These are phyloP conservation scores for Eutrema yunnanense DNA, from an alignment of 345 rosid genomes.

Conservation along the genomic window DNA sequence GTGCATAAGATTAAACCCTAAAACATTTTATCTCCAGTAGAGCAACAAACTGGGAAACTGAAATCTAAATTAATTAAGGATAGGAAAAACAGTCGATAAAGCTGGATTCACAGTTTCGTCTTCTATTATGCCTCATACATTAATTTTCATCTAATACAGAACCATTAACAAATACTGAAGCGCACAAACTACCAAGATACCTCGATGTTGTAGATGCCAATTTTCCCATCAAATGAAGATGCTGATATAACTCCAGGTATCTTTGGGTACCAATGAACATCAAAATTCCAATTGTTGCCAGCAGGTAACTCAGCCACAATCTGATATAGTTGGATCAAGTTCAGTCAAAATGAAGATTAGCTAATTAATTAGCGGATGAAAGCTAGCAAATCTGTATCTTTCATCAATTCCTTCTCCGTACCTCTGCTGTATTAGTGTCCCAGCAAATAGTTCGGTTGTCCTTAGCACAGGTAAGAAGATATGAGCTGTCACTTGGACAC, in stretches of 20 bases:
- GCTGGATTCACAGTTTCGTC: neutral
- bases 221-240: conserved; percentile 95
- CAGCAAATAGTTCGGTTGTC: conserved; percentile 98
- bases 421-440: conserved; percentile 91
- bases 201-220: conserved; percentile 95
- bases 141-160: neutral
- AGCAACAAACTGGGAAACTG: neutral
- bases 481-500: conserved; percentile 93
- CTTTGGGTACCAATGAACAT: conserved; percentile 95
- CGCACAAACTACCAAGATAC: conserved; percentile 32
- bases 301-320: conserved; percentile 89
- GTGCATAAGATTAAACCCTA: conserved; percentile 3
- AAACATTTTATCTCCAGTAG: neutral
- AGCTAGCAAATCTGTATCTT: conserved; percentile 4
- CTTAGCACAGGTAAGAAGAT: conserved; percentile 94
- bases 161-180: neutral
- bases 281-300: conserved; percentile 97
- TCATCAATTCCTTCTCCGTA: conserved; percentile 23
- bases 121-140: neutral
- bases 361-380: neutral
- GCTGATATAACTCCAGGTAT: conserved; percentile 96
- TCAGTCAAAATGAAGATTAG: conserved; percentile 13
- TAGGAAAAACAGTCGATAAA: neutral
- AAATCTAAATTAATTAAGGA: neutral
- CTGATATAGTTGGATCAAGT: conserved; percentile 34